Base-by-base conservation (phyloP, 208 protist species). In the Leishmania lainsoni region DNA sequence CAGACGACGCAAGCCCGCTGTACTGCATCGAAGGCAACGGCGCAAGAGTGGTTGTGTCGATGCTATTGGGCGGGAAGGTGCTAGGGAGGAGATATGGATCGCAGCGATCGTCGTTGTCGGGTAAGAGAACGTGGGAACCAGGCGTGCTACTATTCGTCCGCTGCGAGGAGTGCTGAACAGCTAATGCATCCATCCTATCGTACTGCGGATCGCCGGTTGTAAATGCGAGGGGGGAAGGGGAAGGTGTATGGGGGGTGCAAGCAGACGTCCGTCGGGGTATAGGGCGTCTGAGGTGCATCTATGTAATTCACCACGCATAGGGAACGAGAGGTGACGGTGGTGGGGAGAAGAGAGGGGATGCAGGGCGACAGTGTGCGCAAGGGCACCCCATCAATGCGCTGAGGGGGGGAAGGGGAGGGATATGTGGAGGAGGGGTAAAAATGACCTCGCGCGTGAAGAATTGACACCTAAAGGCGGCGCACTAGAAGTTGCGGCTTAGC, bases 21-120 rank as follows among this genome's bases (percentile, higher is more conserved):
- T n/a, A 42, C 35, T 42, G 58, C 75, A 80, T 79, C 17, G 75
- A 84, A 42, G 80, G 58, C 14, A 84, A 75, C 42, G 75, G 75
- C 5, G 69, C 68, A 5, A 75, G 39, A 4, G 75, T 80, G 1
- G 29, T 14, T 0, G 75, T 77, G 74, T 17, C 16, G 32, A 32
- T 8, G 56, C 32, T 29, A 49, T 56, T 32, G n/a, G 56, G 8
- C 32, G 35, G 45, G 9, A 22, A 0, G 10, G 66, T 20, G 65
- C 35, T 51, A 48, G 29, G 35, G 72, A 49, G 51, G n/a, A 59
- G 29, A 71, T 66, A 22, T 10, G 35, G 35, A 6, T 22, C n/a
- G 63, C 9, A 3, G 26, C 48, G 10, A 0, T 61, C 14, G 29
- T 58, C 71, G 29, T 32, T 20, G 17, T 73, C 52, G 6, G 61